phyloP scores from a whole-genome alignment of 2,329 filamentous ascomycete species.

The Trichoderma simmonsii region DNA sequence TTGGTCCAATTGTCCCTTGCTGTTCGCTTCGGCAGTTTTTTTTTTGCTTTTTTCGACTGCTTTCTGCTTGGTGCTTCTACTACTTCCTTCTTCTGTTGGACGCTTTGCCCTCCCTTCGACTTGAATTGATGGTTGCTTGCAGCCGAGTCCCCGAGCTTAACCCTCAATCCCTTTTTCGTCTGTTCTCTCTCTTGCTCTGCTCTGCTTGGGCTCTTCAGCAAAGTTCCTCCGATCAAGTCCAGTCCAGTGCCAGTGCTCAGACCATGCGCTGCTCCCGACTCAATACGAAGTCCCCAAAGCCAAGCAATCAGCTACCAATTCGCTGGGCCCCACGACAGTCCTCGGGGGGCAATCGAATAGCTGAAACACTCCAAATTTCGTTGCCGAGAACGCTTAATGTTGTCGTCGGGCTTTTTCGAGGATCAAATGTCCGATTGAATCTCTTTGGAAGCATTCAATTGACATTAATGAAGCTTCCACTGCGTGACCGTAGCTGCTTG shows the following conservation, averaged over 20 bases:
- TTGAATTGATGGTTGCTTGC: background rate
- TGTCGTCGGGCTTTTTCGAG: background rate
- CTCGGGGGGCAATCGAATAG: background rate
- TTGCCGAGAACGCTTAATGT: background rate
- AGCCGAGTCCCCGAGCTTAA: background rate
- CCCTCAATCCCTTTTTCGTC: background rate
- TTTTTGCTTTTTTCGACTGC: background rate
- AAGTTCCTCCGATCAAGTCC: background rate
- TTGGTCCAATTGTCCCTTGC: background rate
- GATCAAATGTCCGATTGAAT: background rate
- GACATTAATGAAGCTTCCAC: background rate
- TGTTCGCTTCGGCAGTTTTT: background rate
- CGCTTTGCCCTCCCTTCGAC: background rate
- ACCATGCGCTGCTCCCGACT: conserved; percentile 6
- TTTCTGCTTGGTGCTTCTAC: background rate
- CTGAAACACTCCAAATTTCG: background rate
- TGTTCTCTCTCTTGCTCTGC: background rate
- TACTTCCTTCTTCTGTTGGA: background rate
- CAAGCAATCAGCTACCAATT: background rate
- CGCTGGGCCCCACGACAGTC: background rate
- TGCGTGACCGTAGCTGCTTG: background rate
- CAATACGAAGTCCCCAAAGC: background rate
- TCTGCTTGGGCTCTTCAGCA: background rate
- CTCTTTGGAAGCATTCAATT: background rate
- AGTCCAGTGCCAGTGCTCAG: conserved; percentile 5